Conservation (phyloP, 805 yeast genomes). For the Candida michaelii region DNA sequence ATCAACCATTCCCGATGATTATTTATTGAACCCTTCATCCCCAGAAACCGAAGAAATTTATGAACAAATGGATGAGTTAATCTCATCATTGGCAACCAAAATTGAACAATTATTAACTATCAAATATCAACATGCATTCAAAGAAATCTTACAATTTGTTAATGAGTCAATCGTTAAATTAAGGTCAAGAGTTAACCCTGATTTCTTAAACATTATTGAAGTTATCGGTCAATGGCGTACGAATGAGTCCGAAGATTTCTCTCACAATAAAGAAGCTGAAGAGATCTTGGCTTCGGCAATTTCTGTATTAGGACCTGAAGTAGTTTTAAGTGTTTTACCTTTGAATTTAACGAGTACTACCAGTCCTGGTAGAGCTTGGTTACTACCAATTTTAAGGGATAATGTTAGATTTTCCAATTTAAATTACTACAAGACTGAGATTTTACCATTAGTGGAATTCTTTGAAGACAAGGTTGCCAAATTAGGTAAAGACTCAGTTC, state of each 20-base stretch:
- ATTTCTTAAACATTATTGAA: constrained; percentile 62
- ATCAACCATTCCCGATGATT: constrained; percentile 60
- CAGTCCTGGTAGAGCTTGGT: constrained; percentile 90
- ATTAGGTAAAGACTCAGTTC: constrained; percentile 57
- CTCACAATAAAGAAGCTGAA: constrained; percentile 74
- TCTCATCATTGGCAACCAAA: constrained; percentile 52
- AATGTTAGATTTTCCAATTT: constrained; percentile 72
- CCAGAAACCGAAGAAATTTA: constrained; percentile 46
- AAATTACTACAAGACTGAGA: constrained; percentile 56
- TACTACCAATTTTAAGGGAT: constrained; percentile 87
- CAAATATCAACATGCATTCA: constrained; percentile 72
- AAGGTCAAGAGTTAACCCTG: constrained; percentile 67
- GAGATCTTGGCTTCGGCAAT: constrained; percentile 77
- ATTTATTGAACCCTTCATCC: constrained; percentile 51
- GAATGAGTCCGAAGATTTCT: constrained; percentile 66
- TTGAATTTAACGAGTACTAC: constrained; percentile 64
- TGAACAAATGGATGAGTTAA: constrained; percentile 55
- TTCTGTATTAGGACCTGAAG: constrained; percentile 81
- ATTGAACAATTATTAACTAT: constrained; percentile 61
- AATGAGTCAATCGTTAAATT: constrained; percentile 62
- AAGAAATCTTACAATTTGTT: constrained; percentile 68
- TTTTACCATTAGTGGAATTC: constrained; percentile 63
- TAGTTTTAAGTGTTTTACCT: constrained; percentile 72
- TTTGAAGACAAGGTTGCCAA: constrained; percentile 51
- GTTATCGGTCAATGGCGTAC: constrained; percentile 86